A percentile compares a stretch with the other conserved stretches of the same genome.
Evolutionary conservation across 2,329 filamentous ascomycete genomes (phyloP).

Genomic region (Fusarium domesticum): DNA sequence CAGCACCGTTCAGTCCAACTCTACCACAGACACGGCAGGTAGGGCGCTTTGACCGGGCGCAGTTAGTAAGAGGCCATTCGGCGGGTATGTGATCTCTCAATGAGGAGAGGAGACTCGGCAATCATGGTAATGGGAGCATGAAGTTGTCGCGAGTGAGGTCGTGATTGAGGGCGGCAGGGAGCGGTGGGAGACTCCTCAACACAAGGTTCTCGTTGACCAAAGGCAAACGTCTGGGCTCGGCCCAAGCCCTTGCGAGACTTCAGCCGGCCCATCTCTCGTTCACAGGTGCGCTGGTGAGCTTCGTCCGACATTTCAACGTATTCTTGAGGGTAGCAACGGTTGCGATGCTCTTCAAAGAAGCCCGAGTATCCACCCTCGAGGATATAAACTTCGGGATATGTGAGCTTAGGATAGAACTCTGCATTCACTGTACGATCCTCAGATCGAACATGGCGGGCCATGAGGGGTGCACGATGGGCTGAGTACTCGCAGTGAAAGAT

Average conservation of each 20-base stretch:
- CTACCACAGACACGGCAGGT: conserved; percentile 29
- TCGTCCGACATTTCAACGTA: conserved; percentile 96
- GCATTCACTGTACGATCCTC: conserved; percentile 83
- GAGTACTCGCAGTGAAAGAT: conserved; percentile 99
- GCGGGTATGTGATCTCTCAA: conserved; percentile 53
- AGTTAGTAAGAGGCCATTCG: conserved; percentile 64
- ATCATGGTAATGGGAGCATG: conserved; percentile 43
- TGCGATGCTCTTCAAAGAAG: conserved; percentile 78
- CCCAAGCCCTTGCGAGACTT: conserved; percentile 83
- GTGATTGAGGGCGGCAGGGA: conserved; percentile 42
- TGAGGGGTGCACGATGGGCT: conserved; percentile 89
- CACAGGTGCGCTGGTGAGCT: conserved; percentile 87
- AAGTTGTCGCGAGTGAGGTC: conserved; percentile 37
- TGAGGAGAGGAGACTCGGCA: conserved; percentile 43
- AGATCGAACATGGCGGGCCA: conserved; percentile 90
- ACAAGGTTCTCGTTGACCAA: conserved; percentile 67
- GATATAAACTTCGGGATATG: conserved; percentile 97
- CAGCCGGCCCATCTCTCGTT: conserved; percentile 90
- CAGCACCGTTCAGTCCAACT: conserved; percentile 26
- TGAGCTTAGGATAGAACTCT: conserved; percentile 80
- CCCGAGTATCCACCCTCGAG: conserved; percentile 93
- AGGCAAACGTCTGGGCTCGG: conserved; percentile 91
- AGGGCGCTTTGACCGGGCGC: conserved; percentile 18
- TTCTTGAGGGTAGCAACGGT: conserved; percentile 86
- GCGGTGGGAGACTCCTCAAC: conserved; percentile 60